Evolutionary conservation across 2,329 filamentous ascomycete species (phyloP).

Genomic region (Talaromyces sp.): DNA sequence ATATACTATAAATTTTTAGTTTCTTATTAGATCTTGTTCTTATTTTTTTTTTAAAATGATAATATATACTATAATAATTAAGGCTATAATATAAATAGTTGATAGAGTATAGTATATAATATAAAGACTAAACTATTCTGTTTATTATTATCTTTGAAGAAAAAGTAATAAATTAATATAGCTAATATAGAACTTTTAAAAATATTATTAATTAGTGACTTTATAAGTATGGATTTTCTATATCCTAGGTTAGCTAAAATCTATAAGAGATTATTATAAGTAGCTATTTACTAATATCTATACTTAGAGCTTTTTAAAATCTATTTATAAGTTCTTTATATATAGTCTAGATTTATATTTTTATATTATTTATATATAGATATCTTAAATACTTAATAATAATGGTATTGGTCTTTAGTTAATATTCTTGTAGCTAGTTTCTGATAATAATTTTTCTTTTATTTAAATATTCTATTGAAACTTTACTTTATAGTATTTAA

Average conservation of each 20-base stretch:
- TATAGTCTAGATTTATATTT: conserved; percentile 11
- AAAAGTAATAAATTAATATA: conserved; percentile 36
- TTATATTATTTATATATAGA: conserved; percentile 15
- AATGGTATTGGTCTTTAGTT: no score
- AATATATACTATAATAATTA: neutral
- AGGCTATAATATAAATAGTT: conserved; percentile 25
- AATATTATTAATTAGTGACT: conserved; percentile 26
- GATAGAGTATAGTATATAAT: conserved; percentile 31
- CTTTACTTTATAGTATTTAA: no score
- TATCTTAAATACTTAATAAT: conserved; percentile 3
- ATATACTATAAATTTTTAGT: conserved; percentile 27
- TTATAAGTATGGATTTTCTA: conserved; percentile 41
- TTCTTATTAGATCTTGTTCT: conserved; percentile 4
- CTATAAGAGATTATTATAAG: conserved; percentile 23
- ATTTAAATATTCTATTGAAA: no score
- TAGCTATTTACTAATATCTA: conserved; percentile 13
- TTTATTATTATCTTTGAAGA: conserved; percentile 39
- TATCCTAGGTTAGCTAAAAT: conserved; percentile 41
- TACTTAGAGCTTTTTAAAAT: conserved; percentile 13
- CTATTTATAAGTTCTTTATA: conserved; percentile 18
- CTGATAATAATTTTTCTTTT: no score
- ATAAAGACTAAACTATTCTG: conserved; percentile 28
- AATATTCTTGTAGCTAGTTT: no score
- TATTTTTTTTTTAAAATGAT: neutral
- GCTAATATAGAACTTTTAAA: neutral